These are phyloP conservation scores for Boletus reticuloceps DNA, from an alignment of 768 basidiomycete species.

Conservation along the genomic window DNA sequence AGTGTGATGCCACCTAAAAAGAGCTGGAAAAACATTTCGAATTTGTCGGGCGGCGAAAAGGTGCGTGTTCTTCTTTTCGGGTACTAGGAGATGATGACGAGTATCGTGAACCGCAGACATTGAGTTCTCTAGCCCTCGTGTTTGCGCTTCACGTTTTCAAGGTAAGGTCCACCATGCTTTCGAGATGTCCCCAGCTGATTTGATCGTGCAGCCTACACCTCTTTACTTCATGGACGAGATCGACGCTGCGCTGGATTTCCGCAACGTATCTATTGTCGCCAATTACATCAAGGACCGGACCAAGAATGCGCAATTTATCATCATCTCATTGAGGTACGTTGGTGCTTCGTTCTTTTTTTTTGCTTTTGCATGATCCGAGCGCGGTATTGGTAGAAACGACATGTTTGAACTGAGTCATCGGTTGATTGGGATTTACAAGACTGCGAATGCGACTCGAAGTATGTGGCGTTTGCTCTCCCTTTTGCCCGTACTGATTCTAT, in stretches of 20 bases:
- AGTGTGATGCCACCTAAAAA: constrained; percentile 99
- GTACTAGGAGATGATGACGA: background rate
- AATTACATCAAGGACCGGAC: constrained; percentile 98
- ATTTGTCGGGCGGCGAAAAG: constrained; percentile 98
- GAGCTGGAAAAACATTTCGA: constrained; percentile 98
- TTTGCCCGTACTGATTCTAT: background rate
- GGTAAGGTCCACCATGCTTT: constrained; percentile 38
- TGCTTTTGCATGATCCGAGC: background rate
- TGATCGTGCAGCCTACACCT: constrained; percentile 73
- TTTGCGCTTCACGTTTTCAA: constrained; percentile 98
- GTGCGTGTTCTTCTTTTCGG: constrained; percentile 34
- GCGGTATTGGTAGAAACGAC: constrained; percentile 61
- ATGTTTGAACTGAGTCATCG: constrained; percentile 98
- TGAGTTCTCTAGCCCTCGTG: constrained; percentile 93
- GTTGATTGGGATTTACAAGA: constrained; percentile 99
- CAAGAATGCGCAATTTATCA: constrained; percentile 97
- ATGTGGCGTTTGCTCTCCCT: constrained; percentile 13
- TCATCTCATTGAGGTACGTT: constrained; percentile 87
- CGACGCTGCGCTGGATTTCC: constrained; percentile 92
- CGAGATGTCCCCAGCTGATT: background rate
- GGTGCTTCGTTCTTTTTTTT: background rate
- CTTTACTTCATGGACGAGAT: constrained; percentile 99
- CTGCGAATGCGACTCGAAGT: constrained; percentile 85
- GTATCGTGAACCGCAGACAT: constrained; percentile 51
- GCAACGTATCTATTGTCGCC: constrained; percentile 97